Percentiles rank a stretch among this genome's conserved stretches.
Evolutionary conservation across 192 early-diverging fungal species (phyloP).

Genomic region (Podila verticillata): DNA sequence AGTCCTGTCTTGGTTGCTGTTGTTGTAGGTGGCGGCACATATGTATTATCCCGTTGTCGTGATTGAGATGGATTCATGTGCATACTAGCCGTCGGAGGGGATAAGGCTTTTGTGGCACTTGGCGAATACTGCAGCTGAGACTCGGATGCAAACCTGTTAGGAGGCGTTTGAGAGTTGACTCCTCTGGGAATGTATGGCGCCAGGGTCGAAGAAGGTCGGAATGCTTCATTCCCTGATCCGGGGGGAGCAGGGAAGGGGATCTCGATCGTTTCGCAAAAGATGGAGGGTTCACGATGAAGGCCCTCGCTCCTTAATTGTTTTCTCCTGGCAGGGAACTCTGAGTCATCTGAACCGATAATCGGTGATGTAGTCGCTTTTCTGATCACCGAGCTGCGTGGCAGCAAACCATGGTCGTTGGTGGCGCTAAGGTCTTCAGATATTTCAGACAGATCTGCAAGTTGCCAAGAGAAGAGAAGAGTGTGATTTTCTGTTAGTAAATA

Average conservation of each 20-base stretch:
- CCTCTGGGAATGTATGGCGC: background rate
- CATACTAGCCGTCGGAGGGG: background rate
- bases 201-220: conserved; percentile 1
- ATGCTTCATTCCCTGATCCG: background rate
- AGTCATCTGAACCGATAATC: conserved; percentile 5
- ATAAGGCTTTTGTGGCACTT: background rate
- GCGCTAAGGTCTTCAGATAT: background rate
- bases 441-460: background rate
- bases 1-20: background rate
- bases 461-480: background rate
- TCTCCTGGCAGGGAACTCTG: conserved; percentile 11
- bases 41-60: background rate
- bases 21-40: background rate
- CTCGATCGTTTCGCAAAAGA: conserved; percentile 40
- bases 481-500: background rate
- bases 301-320: conserved; percentile 38
- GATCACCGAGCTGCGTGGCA: conserved; percentile 8
- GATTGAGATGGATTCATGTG: background rate
- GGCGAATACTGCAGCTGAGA: background rate
- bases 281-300: conserved; percentile 26
- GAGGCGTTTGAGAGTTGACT: background rate
- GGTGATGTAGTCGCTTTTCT: conserved; percentile 29
- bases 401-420: background rate
- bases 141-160: background rate
- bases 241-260: conserved; percentile 35